Conservation (phyloP, 1,284 basidiomycete species). For the Ustilago hordei region DNA sequence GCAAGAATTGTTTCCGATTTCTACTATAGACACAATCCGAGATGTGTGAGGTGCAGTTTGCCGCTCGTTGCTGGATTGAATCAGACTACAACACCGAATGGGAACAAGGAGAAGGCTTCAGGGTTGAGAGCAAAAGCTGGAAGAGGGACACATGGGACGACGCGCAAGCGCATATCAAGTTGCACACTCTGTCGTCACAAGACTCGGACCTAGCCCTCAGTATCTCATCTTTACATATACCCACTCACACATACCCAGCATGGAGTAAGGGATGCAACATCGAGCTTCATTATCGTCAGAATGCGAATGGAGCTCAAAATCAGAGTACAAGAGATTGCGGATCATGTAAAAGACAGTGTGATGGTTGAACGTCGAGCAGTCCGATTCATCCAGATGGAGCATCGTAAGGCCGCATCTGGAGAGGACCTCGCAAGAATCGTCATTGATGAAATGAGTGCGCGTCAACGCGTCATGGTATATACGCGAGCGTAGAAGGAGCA, state of each 20-base stretch:
- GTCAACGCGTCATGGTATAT: conserved; percentile 26
- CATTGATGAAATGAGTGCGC: conserved; percentile 7
- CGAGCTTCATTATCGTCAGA: not conserved
- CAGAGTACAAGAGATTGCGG: conserved; percentile 11
- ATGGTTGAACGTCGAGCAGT: conserved; percentile 3
- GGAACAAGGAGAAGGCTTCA: not conserved
- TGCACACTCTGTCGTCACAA: conserved; percentile 34
- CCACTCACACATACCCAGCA: conserved; percentile 7
- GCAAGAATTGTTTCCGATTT: conserved; percentile 27
- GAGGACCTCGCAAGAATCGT: conserved; percentile 13
- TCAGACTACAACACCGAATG: not conserved
- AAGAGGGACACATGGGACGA: not conserved
- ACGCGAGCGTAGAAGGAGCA: conserved; percentile 16
- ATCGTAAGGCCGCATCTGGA: not conserved
- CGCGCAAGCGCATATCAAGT: conserved; percentile 3
- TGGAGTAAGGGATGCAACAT: not conserved
- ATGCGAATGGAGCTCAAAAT: not conserved
- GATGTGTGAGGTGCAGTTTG: conserved; percentile 21
- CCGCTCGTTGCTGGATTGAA: conserved; percentile 29
- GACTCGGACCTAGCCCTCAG: conserved; percentile 4
- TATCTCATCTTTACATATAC: conserved; percentile 6
- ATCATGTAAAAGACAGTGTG: conserved; percentile 22
- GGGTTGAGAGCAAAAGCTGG: not conserved
- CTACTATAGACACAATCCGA: conserved; percentile 33
- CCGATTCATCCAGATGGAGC: conserved; percentile 14